Conservation (phyloP, 2,329 filamentous ascomycete genomes). For the Microcyclospora pomicola region DNA sequence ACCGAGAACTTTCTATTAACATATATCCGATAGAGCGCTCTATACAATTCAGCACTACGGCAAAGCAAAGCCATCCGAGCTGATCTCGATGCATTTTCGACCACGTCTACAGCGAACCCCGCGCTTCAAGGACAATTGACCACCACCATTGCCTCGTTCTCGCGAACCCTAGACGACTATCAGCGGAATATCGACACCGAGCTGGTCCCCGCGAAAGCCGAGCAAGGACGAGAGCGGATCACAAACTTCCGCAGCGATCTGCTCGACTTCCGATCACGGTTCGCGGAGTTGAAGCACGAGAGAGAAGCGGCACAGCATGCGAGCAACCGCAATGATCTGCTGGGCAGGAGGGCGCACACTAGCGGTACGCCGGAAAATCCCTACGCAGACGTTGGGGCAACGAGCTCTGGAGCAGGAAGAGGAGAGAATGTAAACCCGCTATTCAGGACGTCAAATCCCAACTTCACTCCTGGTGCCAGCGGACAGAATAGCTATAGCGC, state of each 20-base stretch:
- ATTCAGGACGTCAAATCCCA: conserved; percentile 24
- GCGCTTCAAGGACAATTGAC: conserved; percentile 52
- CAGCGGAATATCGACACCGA: conserved; percentile 72
- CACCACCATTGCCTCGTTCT: conserved; percentile 67
- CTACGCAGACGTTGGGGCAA: conserved; percentile 50
- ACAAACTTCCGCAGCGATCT: conserved; percentile 77
- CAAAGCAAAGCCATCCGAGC: conserved; percentile 68
- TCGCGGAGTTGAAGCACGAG: conserved; percentile 63
- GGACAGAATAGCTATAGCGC: conserved; percentile 28
- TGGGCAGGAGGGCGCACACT: conserved; percentile 72
- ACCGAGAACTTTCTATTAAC: neutral
- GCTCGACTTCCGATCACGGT: conserved; percentile 60
- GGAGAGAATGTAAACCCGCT: conserved; percentile 23
- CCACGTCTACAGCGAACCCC: conserved; percentile 44
- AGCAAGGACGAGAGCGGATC: conserved; percentile 75
- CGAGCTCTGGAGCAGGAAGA: conserved; percentile 11
- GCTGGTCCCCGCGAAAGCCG: conserved; percentile 77
- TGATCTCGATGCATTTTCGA: conserved; percentile 58
- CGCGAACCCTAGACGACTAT: conserved; percentile 88
- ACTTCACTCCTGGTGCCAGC: conserved; percentile 17
- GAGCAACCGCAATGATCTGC: conserved; percentile 57
- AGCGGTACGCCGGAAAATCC: conserved; percentile 70
- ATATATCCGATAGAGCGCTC: conserved; percentile 45
- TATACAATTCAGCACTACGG: conserved; percentile 76
- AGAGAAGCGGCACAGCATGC: conserved; percentile 47